Evolutionary conservation across 192 early-diverging fungal genomes (phyloP), one percentile per base, ranked within the genome.

Genomic region (Coemansia sp.): DNA sequence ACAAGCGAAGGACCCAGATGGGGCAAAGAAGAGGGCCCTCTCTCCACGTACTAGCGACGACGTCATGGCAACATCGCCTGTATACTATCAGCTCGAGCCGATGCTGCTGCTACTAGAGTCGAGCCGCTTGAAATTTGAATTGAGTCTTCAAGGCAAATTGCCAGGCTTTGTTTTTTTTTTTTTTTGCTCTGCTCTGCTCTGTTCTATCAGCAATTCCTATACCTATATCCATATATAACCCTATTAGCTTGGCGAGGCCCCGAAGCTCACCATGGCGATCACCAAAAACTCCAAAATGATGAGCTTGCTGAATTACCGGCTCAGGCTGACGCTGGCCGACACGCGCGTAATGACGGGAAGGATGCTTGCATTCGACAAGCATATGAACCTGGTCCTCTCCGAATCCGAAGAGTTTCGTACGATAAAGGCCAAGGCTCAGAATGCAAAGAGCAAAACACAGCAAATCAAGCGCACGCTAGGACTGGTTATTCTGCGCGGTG

Each of bases 301-400:
- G 81, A 87, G 87, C 56, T 88, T 97, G 61, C 88, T 99, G 82
- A 99, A 99, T 85, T 93, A 95, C 85, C 87, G 94, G 39, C 89
- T 99, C 59, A 87, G 94, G 62, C 89, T 99, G 66, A 97, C 94
- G 46, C 79, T 98, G 57, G 84, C 88, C 27, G 98, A 99, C 77
- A 91, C 93, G 49, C 90, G 98, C 53, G 91, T 91, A 6, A 78
- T 99, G 66, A 90, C 96, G 10, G 98, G 98, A 36, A 95, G 98
- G 70, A 98, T 99, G 96, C 86, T 99, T 40, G 98, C 98, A 19
- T 99, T 99, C 67, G 98, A 99, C 84, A 97, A 97, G 77, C 94
- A 99, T 79, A 99, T 99, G 98, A 99, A 99, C 71, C 85, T 99
- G 54, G 98, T 99, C 19, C 87, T 99, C 22, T 86, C 94, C 27